Evolutionary conservation across 2,329 filamentous ascomycete genomes (phyloP), one percentile per base, ranked within the genome.

Genomic region (Beauveria australis): DNA sequence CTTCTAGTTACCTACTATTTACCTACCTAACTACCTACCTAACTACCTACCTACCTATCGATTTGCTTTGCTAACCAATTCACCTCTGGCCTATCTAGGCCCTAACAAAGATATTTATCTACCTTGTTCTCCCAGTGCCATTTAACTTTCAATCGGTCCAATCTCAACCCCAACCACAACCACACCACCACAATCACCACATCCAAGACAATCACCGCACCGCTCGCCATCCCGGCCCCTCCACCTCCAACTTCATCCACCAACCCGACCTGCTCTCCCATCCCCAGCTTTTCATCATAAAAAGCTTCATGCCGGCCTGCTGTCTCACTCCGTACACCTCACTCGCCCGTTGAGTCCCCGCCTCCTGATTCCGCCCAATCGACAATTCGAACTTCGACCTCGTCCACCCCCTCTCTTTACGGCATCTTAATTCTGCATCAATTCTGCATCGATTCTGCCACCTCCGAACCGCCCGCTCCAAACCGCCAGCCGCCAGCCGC

Each of bases 231-330:
- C 40, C 55, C 37, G 24, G 46, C 33, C 33, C 24, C 46, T 56
- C 41, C 53, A 47, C 41, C 28, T 40, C 9, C 53, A 55, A 46
- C 22, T 46, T 55, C 33, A 14, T 28, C 19, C 51, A 18, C 12
- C 51, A 19, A 37, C 41, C 18, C 16, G 12, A 53, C 33, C 51
- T 26, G 51, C 14, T 33, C 19, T 37, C 33, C 33, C 43, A 33
- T 24, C 41, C 43, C 16, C 46, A 51, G 46, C 37, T 33, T 24
- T 52, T 52, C 46, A 10, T 59, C 37, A 30, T 49, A 49, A 46
- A 51, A 43, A 43, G 56, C 47, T 59, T 59, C 56, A 52, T 52
- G 37, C 56, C 28, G 53, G 10, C 18, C 55, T 51, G 37, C 40
- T 26, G 33, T 51, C 46, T 58, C 55, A 41, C 33, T 22, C 18